Conservation (phyloP, 1,284 basidiomycete species). For the Tilletiaria anomala region DNA sequence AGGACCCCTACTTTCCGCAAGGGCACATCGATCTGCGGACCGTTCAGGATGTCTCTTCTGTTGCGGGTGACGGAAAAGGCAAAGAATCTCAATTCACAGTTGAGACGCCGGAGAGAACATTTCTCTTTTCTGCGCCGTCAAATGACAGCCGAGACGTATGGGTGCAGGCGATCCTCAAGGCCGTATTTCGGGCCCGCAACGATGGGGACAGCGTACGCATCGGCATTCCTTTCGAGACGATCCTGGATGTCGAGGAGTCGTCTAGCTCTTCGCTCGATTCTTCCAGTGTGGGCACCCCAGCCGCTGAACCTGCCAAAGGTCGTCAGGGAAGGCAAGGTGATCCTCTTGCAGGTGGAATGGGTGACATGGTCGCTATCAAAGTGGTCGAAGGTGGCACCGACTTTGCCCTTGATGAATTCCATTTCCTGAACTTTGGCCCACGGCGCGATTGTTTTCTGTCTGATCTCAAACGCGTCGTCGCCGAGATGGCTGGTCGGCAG, state of each 20-base stretch:
- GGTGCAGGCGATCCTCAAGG: not conserved
- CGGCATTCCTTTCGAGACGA: slow-evolving; percentile 1
- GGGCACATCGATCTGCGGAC: slow-evolving; percentile 87
- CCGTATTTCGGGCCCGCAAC: not conserved
- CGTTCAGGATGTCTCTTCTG: too few relatives aligned
- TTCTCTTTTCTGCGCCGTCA: too few relatives aligned
- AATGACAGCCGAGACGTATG: too few relatives aligned
- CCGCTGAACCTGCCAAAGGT: too few relatives aligned
- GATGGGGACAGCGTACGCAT: slow-evolving; percentile 2
- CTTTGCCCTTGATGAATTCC: slow-evolving; percentile 27
- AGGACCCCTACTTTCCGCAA: slow-evolving; percentile 93
- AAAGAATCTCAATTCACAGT: too few relatives aligned
- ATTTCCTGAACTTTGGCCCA: slow-evolving; percentile 19
- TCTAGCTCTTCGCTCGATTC: not conserved
- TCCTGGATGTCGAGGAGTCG: not conserved
- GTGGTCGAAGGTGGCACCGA: slow-evolving; percentile 21
- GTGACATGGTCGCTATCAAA: slow-evolving; percentile 20
- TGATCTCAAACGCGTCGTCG: too few relatives aligned
- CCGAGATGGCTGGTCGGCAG: too few relatives aligned
- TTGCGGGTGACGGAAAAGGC: too few relatives aligned
- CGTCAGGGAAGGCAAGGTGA: too few relatives aligned
- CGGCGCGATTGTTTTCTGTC: too few relatives aligned
- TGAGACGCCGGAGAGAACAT: too few relatives aligned
- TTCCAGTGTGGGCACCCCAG: too few relatives aligned
- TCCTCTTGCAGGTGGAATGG: slow-evolving; percentile 4